Base-by-base conservation (phyloP, 257 asterid species). In the Eucommia ulmoides region DNA sequence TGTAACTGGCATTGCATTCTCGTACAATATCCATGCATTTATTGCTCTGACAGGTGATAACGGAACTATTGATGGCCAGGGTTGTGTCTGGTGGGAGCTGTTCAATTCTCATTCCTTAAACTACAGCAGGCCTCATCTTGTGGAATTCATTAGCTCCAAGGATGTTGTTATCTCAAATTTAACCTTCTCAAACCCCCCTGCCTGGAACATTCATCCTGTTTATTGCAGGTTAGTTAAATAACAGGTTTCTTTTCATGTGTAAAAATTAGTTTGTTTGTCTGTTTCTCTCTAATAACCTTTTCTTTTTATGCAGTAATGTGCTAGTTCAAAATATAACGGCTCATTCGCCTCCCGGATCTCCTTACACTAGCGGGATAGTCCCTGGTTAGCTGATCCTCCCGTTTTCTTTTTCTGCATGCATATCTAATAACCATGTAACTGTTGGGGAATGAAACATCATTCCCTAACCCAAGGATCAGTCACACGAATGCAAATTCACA, bases 51-150 rank as follows among this genome's bases (percentile, higher is more conserved):
- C 72, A 92, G 99, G 99, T 38, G 84, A 92, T 54, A 87, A 83
- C 58, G 99, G 97, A 52, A 92, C 94, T 33, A 81, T 92, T 23
- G 91, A 92, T 41, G 99, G 99, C 20, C 99, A 87, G 49, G 99
- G 99, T 49, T 79, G 79, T 1, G 64, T 87, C 50, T 92, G 99
- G 99, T 92, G 99, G 99, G 88, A 92, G 47, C 69, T 56, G 60
- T 41, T 70, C 33, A 68, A 52, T 41, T 21, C 65, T 24, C 82
- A 71, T 68, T 60, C 87, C 45, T 73, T 92, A 48, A 87, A 92
- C 65, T 76, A 87, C 72, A 92, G 95, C 45, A 71, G 97, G 48
- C 99, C 99, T 0, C 94, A 83, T 68, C 69, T 87, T 22, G 84
- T 92, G 19, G 99, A 92, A 60, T 61, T 92, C 57, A 49, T 79